A percentile compares a stretch with the other conserved stretches of the same genome.
phyloP scores from a whole-genome alignment of 2,329 filamentous ascomycete genomes.

The Parastagonospora avenae region DNA sequence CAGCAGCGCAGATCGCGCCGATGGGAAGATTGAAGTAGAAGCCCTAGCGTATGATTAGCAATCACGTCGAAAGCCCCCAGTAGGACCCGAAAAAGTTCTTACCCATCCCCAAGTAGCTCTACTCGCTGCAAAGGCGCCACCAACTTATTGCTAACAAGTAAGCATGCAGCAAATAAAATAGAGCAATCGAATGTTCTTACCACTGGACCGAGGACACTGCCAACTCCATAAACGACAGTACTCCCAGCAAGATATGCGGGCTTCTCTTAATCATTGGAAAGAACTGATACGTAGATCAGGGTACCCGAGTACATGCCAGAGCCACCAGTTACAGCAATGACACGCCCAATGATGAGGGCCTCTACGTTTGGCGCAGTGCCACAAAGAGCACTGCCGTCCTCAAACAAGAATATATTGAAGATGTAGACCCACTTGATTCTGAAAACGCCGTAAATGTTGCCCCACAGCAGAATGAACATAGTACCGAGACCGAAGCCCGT shows the following conservation, averaged over 20 bases:
- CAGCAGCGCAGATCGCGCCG: not conserved
- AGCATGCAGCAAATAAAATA: not conserved
- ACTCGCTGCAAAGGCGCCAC: not conserved
- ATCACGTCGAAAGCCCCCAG: not conserved
- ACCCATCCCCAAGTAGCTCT: conserved; percentile 38
- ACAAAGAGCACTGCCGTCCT: conserved; percentile 37
- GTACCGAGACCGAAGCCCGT: conserved; percentile 9
- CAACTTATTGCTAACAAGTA: not conserved
- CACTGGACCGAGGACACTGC: not conserved
- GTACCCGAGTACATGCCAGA: conserved; percentile 50
- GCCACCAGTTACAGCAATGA: conserved; percentile 54
- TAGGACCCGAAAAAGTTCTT: not conserved
- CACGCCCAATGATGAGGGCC: conserved; percentile 49
- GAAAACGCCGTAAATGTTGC: conserved; percentile 49
- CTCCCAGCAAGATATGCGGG: not conserved
- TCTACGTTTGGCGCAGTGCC: conserved; percentile 36
- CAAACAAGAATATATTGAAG: conserved; percentile 29
- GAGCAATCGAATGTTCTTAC: not conserved
- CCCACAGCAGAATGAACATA: conserved; percentile 8
- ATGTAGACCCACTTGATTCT: conserved; percentile 53
- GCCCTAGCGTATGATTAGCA: not conserved
- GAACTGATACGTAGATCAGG: not conserved
- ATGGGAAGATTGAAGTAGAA: not conserved
- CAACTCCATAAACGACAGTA: not conserved
- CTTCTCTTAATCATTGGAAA: not conserved